These are phyloP conservation scores for Psilocybe cubensis DNA, from an alignment of 768 basidiomycete species.

Conservation along the genomic window DNA sequence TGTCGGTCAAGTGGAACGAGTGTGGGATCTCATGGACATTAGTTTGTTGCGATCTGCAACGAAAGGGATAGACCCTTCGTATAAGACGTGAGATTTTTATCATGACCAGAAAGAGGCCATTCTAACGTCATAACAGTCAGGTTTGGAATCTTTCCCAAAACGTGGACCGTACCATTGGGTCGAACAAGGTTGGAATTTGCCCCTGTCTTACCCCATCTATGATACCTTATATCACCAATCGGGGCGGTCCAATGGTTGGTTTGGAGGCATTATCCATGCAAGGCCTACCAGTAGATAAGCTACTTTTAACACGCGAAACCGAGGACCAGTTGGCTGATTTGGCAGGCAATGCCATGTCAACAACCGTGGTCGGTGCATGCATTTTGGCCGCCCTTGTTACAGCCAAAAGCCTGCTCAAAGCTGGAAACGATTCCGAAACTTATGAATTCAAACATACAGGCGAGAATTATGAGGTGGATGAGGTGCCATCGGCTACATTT, in stretches of 20 bases:
- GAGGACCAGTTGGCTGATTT: conserved; percentile 94
- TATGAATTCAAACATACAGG: conserved; percentile 68
- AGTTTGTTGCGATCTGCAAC: conserved; percentile 80
- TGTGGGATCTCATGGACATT: conserved; percentile 96
- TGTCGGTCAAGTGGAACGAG: conserved; percentile 88
- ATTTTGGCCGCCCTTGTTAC: conserved; percentile 82
- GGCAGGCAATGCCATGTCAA: conserved; percentile 97
- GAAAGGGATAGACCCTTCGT: conserved; percentile 82
- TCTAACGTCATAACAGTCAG: conserved; percentile 47
- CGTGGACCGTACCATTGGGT: conserved; percentile 88
- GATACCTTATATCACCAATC: conserved; percentile 96
- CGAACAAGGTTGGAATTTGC: conserved; percentile 80
- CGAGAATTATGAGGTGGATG: conserved; percentile 29
- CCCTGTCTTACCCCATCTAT: conserved; percentile 95
- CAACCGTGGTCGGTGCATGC: conserved; percentile 92
- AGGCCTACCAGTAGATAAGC: conserved; percentile 90
- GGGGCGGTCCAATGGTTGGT: conserved; percentile 95
- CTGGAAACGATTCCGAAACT: conserved; percentile 63
- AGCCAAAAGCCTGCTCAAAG: conserved; percentile 66
- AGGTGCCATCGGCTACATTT: conserved; percentile 56
- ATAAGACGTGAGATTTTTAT: conserved; percentile 74
- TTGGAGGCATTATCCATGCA: conserved; percentile 93
- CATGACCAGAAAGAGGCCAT: not conserved
- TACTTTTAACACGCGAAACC: conserved; percentile 89
- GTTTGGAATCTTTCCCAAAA: conserved; percentile 98